Conservation (phyloP, 1,139 yeast genomes). For the Trichomonascaceae sp. region DNA sequence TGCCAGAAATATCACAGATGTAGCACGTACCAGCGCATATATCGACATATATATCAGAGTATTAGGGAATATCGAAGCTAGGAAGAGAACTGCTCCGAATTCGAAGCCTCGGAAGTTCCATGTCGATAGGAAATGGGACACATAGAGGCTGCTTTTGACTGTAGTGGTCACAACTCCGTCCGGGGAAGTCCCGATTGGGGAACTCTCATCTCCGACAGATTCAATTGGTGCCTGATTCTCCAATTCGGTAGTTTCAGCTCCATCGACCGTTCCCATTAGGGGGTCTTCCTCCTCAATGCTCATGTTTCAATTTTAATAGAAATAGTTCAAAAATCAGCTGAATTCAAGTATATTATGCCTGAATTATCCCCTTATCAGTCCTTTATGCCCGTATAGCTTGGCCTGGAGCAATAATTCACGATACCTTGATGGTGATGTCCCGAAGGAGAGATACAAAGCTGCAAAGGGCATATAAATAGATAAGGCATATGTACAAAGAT, state of each 20-base stretch:
- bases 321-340: too few relatives aligned
- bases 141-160: conserved; percentile 17
- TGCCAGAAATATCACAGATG: conserved; percentile 29
- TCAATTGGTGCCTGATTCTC: background rate
- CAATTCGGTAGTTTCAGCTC: background rate
- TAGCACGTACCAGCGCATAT: conserved; percentile 29
- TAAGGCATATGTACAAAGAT: background rate
- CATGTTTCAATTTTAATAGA: background rate
- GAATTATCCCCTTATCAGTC: background rate
- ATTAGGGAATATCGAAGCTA: conserved; percentile 30
- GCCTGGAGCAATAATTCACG: background rate
- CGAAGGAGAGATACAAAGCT: background rate
- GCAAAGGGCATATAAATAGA: background rate
- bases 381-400: background rate
- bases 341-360: background rate
- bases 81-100: conserved; percentile 32
- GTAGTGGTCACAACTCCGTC: background rate
- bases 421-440: background rate
- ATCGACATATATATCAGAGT: conserved; percentile 31
- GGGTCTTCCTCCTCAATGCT: background rate
- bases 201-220: background rate
- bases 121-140: conserved; percentile 32
- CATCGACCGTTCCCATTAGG: background rate
- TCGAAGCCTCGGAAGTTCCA: conserved; percentile 35
- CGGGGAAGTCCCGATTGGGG: background rate